phyloP scores from a whole-genome alignment of 371 early-diverging fungal species.

The Mortierella polycephala region DNA sequence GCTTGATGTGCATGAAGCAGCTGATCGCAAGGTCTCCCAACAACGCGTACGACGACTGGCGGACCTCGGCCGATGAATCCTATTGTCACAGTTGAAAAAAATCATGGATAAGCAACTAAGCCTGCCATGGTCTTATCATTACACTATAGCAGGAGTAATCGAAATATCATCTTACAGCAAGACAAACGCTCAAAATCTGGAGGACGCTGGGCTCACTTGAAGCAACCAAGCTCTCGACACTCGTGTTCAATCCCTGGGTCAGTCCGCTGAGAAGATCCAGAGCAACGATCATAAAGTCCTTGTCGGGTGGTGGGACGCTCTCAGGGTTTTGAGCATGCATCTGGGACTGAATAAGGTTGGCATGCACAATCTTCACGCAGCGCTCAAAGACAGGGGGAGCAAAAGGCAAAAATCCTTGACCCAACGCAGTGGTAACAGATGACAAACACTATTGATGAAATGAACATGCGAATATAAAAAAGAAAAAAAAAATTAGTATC shows the following conservation, averaged over 20 bases:
- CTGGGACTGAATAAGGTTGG: conserved; percentile 77
- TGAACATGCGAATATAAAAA: not conserved
- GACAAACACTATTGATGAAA: conserved; percentile 77
- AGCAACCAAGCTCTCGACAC: conserved; percentile 80
- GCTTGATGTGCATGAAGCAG: conserved; percentile 78
- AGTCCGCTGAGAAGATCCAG: conserved; percentile 94
- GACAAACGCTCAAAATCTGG: conserved; percentile 80
- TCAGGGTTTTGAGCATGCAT: conserved; percentile 69
- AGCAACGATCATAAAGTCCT: conserved; percentile 94
- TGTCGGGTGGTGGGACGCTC: conserved; percentile 78
- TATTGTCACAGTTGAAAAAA: conserved; percentile 26
- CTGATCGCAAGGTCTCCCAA: conserved; percentile 94
- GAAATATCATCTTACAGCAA: conserved; percentile 65
- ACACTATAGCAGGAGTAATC: not conserved
- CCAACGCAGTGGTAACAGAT: conserved; percentile 87
- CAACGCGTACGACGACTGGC: conserved; percentile 93
- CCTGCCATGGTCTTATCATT: not conserved
- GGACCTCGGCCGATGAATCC: conserved; percentile 84
- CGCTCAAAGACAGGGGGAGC: conserved; percentile 88
- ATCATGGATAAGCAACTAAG: not conserved
- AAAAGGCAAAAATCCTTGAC: conserved; percentile 84
- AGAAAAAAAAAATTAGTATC: not conserved
- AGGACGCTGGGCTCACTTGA: conserved; percentile 77
- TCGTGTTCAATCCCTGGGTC: conserved; percentile 87
- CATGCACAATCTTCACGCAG: conserved; percentile 83